These are phyloP conservation scores for Penicillium verhagenii DNA, from an alignment of 495 filamentous ascomycete species.

Conservation along the genomic window DNA sequence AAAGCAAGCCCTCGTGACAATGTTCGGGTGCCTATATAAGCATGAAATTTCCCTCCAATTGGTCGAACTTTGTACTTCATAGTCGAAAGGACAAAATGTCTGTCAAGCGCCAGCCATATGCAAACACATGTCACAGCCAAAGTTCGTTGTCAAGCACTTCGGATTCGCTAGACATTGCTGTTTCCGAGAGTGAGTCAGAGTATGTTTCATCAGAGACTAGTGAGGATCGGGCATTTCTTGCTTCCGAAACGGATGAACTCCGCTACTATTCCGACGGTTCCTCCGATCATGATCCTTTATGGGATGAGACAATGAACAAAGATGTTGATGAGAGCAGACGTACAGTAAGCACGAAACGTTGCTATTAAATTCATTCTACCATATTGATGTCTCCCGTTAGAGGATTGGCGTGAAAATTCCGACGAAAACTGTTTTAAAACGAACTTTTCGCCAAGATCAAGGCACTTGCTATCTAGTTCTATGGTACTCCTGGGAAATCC, in stretches of 20 bases:
- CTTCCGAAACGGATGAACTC: slow-evolving; percentile 1
- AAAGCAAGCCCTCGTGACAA: too few relatives aligned
- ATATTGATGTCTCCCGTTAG: background rate
- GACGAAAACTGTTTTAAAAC: background rate
- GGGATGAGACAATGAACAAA: background rate
- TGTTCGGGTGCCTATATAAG: too few relatives aligned
- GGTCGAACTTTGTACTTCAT: too few relatives aligned
- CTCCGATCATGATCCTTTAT: background rate
- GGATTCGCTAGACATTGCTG: background rate
- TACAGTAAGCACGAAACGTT: too few relatives aligned
- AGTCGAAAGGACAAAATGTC: too few relatives aligned
- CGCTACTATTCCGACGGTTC: background rate
- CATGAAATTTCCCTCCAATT: too few relatives aligned
- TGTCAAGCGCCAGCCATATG: too few relatives aligned
- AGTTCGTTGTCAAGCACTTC: background rate
- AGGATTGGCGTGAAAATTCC: background rate
- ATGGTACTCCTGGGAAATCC: slow-evolving; percentile 7
- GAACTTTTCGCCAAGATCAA: background rate
- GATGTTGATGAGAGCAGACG: too few relatives aligned
- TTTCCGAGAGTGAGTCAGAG: background rate
- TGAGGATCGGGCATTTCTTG: slow-evolving; percentile 3
- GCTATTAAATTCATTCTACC: background rate
- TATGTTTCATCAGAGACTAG: slow-evolving; percentile 3
- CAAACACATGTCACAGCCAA: too few relatives aligned
- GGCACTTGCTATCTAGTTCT: background rate